These are phyloP conservation scores for Phytophthora multivora DNA, from an alignment of 352 stramenopile species.

Conservation along the genomic window DNA sequence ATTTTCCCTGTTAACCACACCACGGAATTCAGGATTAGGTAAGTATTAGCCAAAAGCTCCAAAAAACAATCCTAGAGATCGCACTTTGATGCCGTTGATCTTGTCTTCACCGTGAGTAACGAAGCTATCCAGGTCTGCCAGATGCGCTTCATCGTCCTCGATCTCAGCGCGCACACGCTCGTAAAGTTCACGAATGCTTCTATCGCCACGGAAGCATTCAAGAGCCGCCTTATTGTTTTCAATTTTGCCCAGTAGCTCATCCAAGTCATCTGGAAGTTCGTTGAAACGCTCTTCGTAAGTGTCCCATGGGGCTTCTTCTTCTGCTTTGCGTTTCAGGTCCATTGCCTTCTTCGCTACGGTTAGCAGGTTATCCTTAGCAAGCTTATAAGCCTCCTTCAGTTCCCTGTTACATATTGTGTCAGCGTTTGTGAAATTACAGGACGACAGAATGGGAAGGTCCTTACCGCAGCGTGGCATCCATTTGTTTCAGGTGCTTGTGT, in stretches of 20 bases:
- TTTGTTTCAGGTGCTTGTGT: slow-evolving; percentile 60
- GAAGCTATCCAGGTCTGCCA: slow-evolving; percentile 66
- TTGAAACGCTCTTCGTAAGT: slow-evolving; percentile 68
- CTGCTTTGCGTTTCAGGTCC: slow-evolving; percentile 66
- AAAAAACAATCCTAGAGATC: slow-evolving; percentile 2
- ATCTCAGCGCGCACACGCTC: slow-evolving; percentile 73
- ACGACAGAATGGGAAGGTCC: background rate
- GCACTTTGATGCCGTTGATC: slow-evolving; percentile 79
- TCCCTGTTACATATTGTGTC: slow-evolving; percentile 28
- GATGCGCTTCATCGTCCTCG: slow-evolving; percentile 53
- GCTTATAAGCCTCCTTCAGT: slow-evolving; percentile 62
- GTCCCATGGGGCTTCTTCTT: slow-evolving; percentile 71
- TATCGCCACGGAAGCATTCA: slow-evolving; percentile 83
- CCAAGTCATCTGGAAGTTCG: slow-evolving; percentile 70
- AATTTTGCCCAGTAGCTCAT: slow-evolving; percentile 77
- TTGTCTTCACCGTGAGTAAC: slow-evolving; percentile 66
- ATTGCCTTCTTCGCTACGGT: slow-evolving; percentile 65
- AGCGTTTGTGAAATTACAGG: background rate
- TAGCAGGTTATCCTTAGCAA: slow-evolving; percentile 72
- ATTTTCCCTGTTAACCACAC: slow-evolving; percentile 49
- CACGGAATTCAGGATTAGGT: too few relatives aligned
- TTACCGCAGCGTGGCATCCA: slow-evolving; percentile 53
- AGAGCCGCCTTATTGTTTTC: slow-evolving; percentile 86
- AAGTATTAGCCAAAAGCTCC: background rate
- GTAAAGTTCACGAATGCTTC: slow-evolving; percentile 76